Base-by-base conservation (phyloP, 192 early-diverging fungal genomes). In the Gaertneriomyces semiglobifer region DNA sequence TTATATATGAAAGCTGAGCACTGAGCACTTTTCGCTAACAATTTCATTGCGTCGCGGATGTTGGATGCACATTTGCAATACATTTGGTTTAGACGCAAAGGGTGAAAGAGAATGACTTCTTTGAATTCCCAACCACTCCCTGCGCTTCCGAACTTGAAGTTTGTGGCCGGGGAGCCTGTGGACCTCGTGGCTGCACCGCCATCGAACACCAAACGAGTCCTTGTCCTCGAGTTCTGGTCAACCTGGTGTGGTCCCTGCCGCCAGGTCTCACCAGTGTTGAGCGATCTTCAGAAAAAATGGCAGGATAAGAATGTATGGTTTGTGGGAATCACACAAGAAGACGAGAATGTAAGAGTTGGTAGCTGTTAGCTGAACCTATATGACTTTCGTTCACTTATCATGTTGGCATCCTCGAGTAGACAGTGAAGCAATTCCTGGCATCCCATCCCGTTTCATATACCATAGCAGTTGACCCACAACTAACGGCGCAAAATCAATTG, bases 241-340 rank as follows among this genome's bases (percentile, higher is more conserved):
- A 58, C 62, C 10, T 63, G 62, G 62, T 71, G 70, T 42, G 56
- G 56, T 14, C 70, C 70, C 33, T 71, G 70, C 63, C 64, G 64
- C 38, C 5, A 63, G 14, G 62, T 63, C 16, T 58, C 40, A n/a
- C 62, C 62, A 5, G 62, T 63, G 39, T 14, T 69, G 1, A 73
- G 79, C 5, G 73, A 81, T 25, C 59, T 85, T 12, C 75, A 75
- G 42, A 66, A 74, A 40, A 79, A 81, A 63, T 85, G 77, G 73
- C 65, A 63, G 44, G 65, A 73, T 55, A 73, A 71, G 19, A 73
- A 77, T 48, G 76, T 85, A 1, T 72, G 61, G 20, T 75, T 85
- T 52, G 54, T 83, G 7, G 83, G 81, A 25, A 65, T 82, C 0
- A 83, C 83, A 19, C 77, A 79, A 20, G 83, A 85, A 43, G 81